Evolutionary conservation across 129 eudicot species (phyloP).

Genomic region (Chrysanthemum seticuspe): DNA sequence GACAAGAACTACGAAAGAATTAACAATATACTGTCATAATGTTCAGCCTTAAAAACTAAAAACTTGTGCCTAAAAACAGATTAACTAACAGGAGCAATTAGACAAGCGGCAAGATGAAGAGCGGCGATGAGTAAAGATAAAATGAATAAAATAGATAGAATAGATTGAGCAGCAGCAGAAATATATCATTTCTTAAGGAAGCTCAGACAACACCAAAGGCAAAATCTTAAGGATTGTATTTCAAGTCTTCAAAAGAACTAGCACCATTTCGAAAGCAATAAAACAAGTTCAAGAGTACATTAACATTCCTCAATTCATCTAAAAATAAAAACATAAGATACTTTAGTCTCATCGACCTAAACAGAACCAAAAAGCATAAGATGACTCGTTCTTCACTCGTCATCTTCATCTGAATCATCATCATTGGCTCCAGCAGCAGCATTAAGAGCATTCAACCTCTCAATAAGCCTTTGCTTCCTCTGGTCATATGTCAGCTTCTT

Average conservation of each 20-base stretch:
- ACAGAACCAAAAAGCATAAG: slow-evolving; percentile 4
- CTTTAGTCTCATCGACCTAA: slow-evolving; percentile 27
- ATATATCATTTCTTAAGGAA: too few species aligned
- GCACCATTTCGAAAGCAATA: slow-evolving; percentile 15
- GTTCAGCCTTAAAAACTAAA: too few species aligned
- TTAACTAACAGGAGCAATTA: too few species aligned
- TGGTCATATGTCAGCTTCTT: slow-evolving; percentile 92
- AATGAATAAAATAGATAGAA: too few species aligned
- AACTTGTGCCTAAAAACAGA: too few species aligned
- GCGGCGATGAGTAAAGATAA: too few species aligned
- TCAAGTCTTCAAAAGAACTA: slow-evolving; percentile 11
- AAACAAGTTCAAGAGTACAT: slow-evolving; percentile 31
- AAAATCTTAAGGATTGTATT: not conserved
- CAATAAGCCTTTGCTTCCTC: slow-evolving; percentile 76
- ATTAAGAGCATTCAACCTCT: slow-evolving; percentile 80
- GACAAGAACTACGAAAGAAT: too few species aligned
- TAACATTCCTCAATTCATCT: slow-evolving; percentile 28
- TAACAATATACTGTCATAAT: too few species aligned
- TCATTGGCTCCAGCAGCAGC: slow-evolving; percentile 57
- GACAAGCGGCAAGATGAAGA: too few species aligned
- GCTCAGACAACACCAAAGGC: not conserved
- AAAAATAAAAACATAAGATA: slow-evolving; percentile 25
- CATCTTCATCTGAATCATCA: slow-evolving; percentile 69
- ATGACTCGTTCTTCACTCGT: slow-evolving; percentile 32
- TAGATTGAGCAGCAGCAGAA: too few species aligned